Percentiles rank a stretch among this genome's conserved stretches.
Evolutionary conservation across 2,329 filamentous ascomycete genomes (phyloP).

Genomic region (Didymella pinodella): DNA sequence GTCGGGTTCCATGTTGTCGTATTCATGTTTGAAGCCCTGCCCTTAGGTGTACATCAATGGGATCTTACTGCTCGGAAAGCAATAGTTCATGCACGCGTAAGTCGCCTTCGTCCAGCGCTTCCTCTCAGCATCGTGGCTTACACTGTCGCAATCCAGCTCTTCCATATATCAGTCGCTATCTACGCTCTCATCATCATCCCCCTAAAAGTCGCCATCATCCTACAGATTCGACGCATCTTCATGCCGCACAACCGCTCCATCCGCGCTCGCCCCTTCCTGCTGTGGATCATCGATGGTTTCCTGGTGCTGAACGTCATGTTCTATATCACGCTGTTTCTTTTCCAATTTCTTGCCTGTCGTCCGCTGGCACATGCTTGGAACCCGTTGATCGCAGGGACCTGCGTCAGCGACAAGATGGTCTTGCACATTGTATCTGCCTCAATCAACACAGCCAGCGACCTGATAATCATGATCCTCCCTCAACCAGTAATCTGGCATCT

Average conservation of each 20-base stretch:
- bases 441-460: conserved; percentile 32
- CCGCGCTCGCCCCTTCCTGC: conserved; percentile 2
- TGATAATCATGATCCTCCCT: conserved; percentile 29
- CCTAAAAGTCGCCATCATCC: conserved; percentile 30
- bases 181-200: conserved; percentile 25
- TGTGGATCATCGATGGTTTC: conserved; percentile 22
- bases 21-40: conserved; percentile 20
- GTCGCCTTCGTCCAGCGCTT: not conserved
- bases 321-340: conserved; percentile 28
- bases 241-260: conserved; percentile 12
- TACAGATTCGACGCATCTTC: conserved; percentile 32
- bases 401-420: conserved; percentile 23
- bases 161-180: conserved; percentile 22
- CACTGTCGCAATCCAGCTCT: conserved; percentile 14
- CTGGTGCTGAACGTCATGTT: conserved; percentile 27
- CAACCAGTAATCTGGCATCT: conserved; percentile 30
- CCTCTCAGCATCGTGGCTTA: not conserved
- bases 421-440: conserved; percentile 28
- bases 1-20: conserved; percentile 16
- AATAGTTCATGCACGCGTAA: conserved; percentile 19
- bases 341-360: conserved; percentile 30
- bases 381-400: conserved; percentile 18
- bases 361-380: conserved; percentile 29
- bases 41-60: conserved; percentile 25
- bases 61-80: conserved; percentile 20